A percentile compares a stretch with the other conserved stretches of the same genome.
These are phyloP conservation scores for Cucumis sativus DNA, from an alignment of 306 rosid species.

Conservation along the genomic window DNA sequence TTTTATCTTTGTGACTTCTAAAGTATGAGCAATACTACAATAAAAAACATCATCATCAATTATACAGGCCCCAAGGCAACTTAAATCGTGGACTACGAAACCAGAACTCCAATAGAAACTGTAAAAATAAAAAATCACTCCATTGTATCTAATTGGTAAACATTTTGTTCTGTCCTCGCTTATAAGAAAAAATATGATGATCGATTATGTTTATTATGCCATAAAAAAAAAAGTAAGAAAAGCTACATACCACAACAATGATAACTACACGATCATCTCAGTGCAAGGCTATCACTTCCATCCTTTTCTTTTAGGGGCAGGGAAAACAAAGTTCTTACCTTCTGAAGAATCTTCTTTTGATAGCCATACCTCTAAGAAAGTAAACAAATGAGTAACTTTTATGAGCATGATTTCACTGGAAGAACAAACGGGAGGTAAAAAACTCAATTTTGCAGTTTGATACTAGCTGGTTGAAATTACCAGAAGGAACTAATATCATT, in stretches of 20 bases:
- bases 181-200: no score
- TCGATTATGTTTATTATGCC: no score
- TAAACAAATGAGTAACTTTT: constrained; percentile 19
- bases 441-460: no score
- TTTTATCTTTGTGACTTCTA: neutral
- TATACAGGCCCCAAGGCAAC: neutral
- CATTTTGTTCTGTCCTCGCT: no score
- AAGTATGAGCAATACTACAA: neutral
- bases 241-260: constrained; percentile 69
- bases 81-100: neutral
- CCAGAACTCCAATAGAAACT: neutral
- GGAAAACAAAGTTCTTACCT: constrained; percentile 34
- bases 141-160: neutral
- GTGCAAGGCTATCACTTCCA: constrained; percentile 93
- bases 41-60: neutral
- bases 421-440: constrained; percentile 10
- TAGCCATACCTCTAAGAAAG: constrained; percentile 65
- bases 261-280: constrained; percentile 92
- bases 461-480: no score
- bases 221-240: neutral
- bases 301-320: constrained; percentile 40
- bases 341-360: constrained; percentile 60
- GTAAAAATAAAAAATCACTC: neutral
- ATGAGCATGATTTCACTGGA: constrained; percentile 8
- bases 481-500: no score